A percentile compares a stretch with the other conserved stretches of the same genome.
Evolutionary conservation across 495 filamentous ascomycete species (phyloP).

Genomic region (Penicillium paxilli): DNA sequence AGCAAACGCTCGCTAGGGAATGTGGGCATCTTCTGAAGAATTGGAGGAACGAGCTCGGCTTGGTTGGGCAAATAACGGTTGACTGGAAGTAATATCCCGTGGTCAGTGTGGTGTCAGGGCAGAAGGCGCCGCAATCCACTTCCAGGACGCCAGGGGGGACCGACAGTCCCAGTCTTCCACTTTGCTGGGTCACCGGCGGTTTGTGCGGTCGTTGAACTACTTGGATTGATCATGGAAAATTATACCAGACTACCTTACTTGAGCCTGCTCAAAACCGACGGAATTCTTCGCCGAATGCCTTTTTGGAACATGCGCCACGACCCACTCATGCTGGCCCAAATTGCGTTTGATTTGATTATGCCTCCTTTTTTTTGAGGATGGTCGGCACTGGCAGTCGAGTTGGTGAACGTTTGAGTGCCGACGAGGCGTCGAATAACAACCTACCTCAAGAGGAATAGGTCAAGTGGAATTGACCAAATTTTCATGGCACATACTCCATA

Average conservation of each 20-base stretch:
- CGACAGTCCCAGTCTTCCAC: neutral
- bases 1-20: neutral
- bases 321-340: neutral
- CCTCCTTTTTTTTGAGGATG: neutral
- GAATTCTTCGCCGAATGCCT: neutral
- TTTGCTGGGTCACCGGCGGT: neutral
- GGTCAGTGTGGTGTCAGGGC: neutral
- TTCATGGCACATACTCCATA: too few relatives aligned
- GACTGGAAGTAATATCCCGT: neutral
- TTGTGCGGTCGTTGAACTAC: neutral
- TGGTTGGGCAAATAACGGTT: neutral
- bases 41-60: conserved; percentile 1
- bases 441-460: too few relatives aligned
- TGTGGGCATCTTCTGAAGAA: neutral
- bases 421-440: neutral
- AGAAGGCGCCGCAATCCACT: neutral
- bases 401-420: neutral
- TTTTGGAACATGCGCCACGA: neutral
- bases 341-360: neutral
- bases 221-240: neutral
- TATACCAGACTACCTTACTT: neutral
- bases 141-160: neutral
- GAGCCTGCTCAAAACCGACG: neutral
- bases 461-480: too few relatives aligned
- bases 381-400: neutral